These are phyloP conservation scores for Flueggea neowawraea DNA, from an alignment of 441 rosid species.

Conservation along the genomic window DNA sequence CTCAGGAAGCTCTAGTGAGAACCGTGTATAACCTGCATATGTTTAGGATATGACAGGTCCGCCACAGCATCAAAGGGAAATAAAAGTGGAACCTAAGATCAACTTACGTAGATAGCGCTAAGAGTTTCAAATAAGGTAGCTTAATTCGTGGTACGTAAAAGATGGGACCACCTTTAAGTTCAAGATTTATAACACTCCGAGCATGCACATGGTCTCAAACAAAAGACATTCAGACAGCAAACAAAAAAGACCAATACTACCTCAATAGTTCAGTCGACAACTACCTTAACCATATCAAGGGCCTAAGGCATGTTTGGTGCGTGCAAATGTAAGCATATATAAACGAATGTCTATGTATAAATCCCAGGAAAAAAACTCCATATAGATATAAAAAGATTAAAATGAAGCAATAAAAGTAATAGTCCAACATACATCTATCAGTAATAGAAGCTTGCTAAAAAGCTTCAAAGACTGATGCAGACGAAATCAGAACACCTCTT, in stretches of 20 bases:
- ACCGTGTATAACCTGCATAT: slow-evolving; percentile 52
- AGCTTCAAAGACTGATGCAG: slow-evolving; percentile 48
- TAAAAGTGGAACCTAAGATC: slow-evolving; percentile 22
- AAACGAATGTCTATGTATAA: not conserved
- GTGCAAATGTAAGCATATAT: not conserved
- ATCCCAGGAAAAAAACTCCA: not conserved
- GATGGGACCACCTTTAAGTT: not conserved
- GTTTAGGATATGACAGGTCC: slow-evolving; percentile 46
- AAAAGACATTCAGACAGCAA: slow-evolving; percentile 7
- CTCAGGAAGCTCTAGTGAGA: slow-evolving; percentile 41
- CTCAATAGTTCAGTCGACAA: not conserved
- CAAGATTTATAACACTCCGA: not conserved
- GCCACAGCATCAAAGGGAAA: slow-evolving; percentile 33
- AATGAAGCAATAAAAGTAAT: slow-evolving; percentile 28
- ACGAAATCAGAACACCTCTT: slow-evolving; percentile 49
- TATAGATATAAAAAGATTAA: not conserved
- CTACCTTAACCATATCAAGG: too few species aligned
- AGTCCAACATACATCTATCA: slow-evolving; percentile 64
- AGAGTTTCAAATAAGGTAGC: too few species aligned
- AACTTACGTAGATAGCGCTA: too few species aligned
- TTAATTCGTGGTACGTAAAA: not conserved
- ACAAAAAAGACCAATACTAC: not conserved
- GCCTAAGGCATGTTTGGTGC: too few species aligned
- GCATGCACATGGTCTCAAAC: slow-evolving; percentile 12
- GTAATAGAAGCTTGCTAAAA: slow-evolving; percentile 57